A percentile compares a stretch with the other conserved stretches of the same genome.
These are phyloP conservation scores for Solanum etuberosum DNA, from an alignment of 257 asterid genomes.

Conservation along the genomic window DNA sequence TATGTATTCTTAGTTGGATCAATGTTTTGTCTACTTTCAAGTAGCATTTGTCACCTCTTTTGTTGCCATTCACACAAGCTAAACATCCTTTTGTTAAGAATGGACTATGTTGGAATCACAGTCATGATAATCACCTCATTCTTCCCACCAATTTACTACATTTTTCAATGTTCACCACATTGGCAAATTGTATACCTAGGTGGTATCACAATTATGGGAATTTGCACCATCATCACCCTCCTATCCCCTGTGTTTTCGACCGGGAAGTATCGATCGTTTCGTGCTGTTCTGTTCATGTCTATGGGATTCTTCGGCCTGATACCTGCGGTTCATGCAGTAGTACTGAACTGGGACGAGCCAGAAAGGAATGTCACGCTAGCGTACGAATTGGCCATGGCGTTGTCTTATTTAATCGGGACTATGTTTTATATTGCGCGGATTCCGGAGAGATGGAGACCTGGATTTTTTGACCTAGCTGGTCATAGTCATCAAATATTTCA, in stretches of 20 bases:
- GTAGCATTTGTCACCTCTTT: conserved; percentile 83
- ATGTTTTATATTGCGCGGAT: conserved; percentile 50
- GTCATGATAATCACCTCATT: conserved; percentile 96
- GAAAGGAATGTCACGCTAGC: conserved; percentile 41
- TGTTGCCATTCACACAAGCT: conserved; percentile 65
- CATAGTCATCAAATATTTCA: conserved; percentile 96
- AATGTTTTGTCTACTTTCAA: conserved; percentile 87
- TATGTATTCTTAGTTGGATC: conserved; percentile 66
- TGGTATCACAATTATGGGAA: conserved; percentile 62
- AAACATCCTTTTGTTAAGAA: conserved; percentile 45
- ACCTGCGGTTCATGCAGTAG: conserved; percentile 63
- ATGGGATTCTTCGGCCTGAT: conserved; percentile 82
- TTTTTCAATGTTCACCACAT: conserved; percentile 71
- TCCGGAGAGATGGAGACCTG: conserved; percentile 91
- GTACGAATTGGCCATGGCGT: conserved; percentile 68
- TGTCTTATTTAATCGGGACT: conserved; percentile 62
- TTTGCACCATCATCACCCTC: conserved; percentile 46
- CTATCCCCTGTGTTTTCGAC: conserved; percentile 62
- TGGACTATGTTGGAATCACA: conserved; percentile 81
- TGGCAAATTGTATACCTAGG: conserved; percentile 72
- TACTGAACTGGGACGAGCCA: conserved; percentile 66
- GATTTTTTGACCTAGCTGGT: conserved; percentile 84
- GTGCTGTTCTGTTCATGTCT: conserved; percentile 60
- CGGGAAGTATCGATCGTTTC: conserved; percentile 47
- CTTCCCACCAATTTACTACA: conserved; percentile 93